These are phyloP conservation scores for carrot (Daucus carota) DNA, from an alignment of 129 eudicot species.

Conservation along the genomic window DH1_v3.0 NC_030388.2:32276501-32277000, in stretches of 20 bases:
- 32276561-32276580: conserved; percentile 99
- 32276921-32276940: background rate
- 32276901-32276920: background rate
- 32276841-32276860: too few species aligned
- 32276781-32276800: background rate
- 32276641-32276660: conserved; percentile 97
- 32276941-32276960: background rate
- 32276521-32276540: background rate
- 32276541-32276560: conserved; percentile 42
- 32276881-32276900: background rate
- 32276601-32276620: conserved; percentile 99
- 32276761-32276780: background rate
- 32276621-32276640: conserved; percentile 91
- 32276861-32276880: background rate
- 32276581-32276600: conserved; percentile 75
- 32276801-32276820: background rate
- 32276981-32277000: background rate
- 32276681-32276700: background rate
- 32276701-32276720: background rate
- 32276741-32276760: background rate
- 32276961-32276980: background rate
- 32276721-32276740: background rate
- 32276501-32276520: too few species aligned
- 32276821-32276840: too few species aligned
- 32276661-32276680: conserved; percentile 8